These are phyloP conservation scores for Stemphylium beticola DNA, from an alignment of 2,329 filamentous ascomycete genomes.

Conservation along the genomic window DNA sequence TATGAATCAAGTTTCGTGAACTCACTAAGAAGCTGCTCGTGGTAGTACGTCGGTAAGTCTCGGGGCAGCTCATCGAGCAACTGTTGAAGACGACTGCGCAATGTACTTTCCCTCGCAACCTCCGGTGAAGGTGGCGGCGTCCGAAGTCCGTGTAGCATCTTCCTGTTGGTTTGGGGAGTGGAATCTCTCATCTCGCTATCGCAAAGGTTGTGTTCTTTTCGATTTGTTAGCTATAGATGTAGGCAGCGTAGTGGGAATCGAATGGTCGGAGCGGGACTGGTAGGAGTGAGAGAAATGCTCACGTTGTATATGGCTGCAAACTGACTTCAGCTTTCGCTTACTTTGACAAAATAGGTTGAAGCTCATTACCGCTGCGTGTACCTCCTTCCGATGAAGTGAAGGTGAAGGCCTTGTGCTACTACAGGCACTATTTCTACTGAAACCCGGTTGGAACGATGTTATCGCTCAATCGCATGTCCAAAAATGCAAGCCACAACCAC, in stretches of 20 bases:
- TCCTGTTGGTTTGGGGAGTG: background rate
- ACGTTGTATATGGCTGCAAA: background rate
- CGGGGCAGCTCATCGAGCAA: constrained; percentile 9
- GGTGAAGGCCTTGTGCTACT: background rate
- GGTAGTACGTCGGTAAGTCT: constrained; percentile 8
- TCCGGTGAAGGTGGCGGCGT: background rate
- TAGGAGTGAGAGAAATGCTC: background rate
- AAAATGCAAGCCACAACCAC: too few relatives aligned
- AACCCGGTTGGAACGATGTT: too few relatives aligned
- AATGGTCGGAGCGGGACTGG: background rate
- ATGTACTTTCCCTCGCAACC: background rate
- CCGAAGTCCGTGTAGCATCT: background rate
- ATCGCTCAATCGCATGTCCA: too few relatives aligned
- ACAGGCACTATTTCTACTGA: background rate
- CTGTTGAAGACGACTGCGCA: constrained; percentile 8
- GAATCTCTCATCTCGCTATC: background rate
- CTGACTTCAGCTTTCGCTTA: background rate
- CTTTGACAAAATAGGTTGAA: background rate
- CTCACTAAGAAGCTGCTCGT: constrained; percentile 11
- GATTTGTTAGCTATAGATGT: background rate
- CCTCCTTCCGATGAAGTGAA: background rate
- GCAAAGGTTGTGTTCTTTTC: background rate
- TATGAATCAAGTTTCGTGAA: background rate
- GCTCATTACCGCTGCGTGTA: background rate
- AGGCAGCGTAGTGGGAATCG: background rate